These are phyloP conservation scores for Lomentospora prolificans DNA, from an alignment of 2,329 filamentous ascomycete species.

Conservation along the genomic window DNA sequence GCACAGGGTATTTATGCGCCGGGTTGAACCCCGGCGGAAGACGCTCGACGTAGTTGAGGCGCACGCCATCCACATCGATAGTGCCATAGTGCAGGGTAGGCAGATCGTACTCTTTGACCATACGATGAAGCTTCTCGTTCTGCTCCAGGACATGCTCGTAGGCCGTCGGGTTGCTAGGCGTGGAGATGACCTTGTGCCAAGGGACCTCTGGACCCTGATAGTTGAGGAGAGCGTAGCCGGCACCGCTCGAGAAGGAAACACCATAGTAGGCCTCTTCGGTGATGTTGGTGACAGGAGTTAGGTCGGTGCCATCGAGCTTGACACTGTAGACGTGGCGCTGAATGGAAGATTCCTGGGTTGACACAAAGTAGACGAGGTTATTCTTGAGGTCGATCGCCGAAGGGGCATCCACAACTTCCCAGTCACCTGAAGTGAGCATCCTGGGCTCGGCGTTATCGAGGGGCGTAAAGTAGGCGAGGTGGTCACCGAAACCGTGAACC, in stretches of 20 bases:
- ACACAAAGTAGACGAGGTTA: conserved; percentile 84
- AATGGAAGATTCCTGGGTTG: conserved; percentile 77
- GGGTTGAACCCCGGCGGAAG: conserved; percentile 81
- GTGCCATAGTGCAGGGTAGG: conserved; percentile 76
- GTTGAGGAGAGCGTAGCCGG: conserved; percentile 73
- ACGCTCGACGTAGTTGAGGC: conserved; percentile 66
- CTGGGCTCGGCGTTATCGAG: conserved; percentile 73
- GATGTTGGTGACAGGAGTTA: conserved; percentile 65
- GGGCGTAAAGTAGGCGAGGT: conserved; percentile 87
- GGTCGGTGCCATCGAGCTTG: conserved; percentile 65
- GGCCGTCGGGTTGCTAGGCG: conserved; percentile 53
- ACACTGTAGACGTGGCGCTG: conserved; percentile 90
- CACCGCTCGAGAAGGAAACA: conserved; percentile 73
- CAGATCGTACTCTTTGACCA: conserved; percentile 67
- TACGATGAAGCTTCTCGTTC: conserved; percentile 59
- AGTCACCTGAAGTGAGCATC: conserved; percentile 77
- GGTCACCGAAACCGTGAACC: conserved; percentile 77
- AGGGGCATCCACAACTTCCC: conserved; percentile 84
- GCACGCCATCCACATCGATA: conserved; percentile 71
- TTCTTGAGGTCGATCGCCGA: conserved; percentile 75
- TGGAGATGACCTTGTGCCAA: conserved; percentile 83
- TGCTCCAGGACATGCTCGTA: conserved; percentile 69
- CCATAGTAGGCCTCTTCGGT: conserved; percentile 67
- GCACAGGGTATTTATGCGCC: conserved; percentile 79
- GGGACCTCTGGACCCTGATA: conserved; percentile 81